Evolutionary conservation across 257 asterid species (phyloP).

Genomic region (Jaltomata sinuosa): DNA sequence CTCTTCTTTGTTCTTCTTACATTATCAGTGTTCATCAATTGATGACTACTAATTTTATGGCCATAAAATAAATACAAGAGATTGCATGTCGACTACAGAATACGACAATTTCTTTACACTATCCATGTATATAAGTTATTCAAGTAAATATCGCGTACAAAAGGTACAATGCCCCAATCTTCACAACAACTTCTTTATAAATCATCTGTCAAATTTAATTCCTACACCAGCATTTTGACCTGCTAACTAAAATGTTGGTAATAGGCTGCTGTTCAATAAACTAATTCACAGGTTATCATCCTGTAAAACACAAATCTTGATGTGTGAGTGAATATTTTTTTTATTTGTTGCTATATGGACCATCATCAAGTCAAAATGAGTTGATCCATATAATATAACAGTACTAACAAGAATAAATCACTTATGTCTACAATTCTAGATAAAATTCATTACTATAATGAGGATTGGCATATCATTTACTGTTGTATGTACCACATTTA

Average conservation of each 20-base stretch:
- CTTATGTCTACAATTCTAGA: no score
- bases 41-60: no score
- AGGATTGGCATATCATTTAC: background rate
- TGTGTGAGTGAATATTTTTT: background rate
- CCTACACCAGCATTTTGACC: background rate
- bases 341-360: no score
- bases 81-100: no score
- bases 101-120: no score
- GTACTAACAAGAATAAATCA: no score
- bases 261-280: background rate
- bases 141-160: background rate
- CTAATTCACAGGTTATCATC: background rate
- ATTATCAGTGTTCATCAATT: no score
- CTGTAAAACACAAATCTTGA: no score
- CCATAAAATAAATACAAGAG: no score
- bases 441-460: background rate
- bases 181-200: background rate
- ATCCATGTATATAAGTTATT: background rate
- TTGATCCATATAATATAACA: no score
- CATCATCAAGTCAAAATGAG: no score
- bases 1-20: no score
- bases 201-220: background rate
- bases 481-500: background rate
- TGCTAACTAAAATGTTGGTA: background rate
- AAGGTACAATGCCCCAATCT: background rate